These are phyloP conservation scores for Escallonia rubra DNA, from an alignment of 129 eudicot species.

Conservation along the genomic window DNA sequence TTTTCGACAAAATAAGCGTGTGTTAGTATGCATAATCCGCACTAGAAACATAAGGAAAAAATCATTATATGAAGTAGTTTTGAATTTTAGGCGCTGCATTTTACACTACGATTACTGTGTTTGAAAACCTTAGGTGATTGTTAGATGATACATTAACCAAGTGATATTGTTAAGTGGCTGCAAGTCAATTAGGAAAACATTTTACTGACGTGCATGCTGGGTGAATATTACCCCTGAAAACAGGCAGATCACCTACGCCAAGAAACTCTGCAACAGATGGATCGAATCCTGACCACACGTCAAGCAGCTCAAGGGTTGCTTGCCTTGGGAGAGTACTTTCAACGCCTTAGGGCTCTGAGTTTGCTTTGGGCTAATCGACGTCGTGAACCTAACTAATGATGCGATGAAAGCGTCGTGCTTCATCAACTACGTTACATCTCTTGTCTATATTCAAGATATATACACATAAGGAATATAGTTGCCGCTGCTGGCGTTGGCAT, in stretches of 20 bases:
- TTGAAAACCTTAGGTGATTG: not conserved
- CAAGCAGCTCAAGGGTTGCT: conserved; percentile 87
- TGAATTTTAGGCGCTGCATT: no score
- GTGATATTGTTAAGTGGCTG: not conserved
- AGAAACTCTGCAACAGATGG: conserved; percentile 67
- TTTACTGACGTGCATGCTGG: no score
- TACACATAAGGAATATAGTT: conserved; percentile 14
- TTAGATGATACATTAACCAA: not conserved
- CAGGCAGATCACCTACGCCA: conserved; percentile 92
- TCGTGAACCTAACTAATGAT: conserved; percentile 35
- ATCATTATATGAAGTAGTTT: no score
- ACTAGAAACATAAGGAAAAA: no score
- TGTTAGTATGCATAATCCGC: no score
- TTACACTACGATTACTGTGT: not conserved
- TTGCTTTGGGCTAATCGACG: conserved; percentile 61
- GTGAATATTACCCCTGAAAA: not conserved
- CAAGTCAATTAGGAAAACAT: no score
- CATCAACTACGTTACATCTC: not conserved
- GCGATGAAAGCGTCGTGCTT: not conserved
- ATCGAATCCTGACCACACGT: conserved; percentile 48
- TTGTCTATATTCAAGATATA: conserved; percentile 3
- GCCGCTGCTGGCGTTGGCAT: not conserved
- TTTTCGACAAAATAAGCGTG: no score
- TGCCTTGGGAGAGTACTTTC: conserved; percentile 79
- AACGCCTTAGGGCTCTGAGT: conserved; percentile 74